Conservation (phyloP, 106 monocot species). For the Platanthera zijinensis region DNA sequence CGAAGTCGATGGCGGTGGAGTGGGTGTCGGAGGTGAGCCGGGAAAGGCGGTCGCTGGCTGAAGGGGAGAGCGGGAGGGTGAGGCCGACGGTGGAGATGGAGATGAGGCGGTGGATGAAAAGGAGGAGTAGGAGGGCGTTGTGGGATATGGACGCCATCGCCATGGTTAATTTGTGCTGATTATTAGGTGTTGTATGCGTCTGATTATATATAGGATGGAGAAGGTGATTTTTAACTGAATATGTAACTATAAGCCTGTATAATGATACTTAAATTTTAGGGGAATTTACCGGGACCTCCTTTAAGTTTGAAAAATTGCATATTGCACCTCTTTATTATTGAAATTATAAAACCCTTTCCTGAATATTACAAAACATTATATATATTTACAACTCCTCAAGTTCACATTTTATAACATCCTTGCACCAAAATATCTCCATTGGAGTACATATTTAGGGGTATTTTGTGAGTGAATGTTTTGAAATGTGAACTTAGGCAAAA, state of each 20-base stretch:
- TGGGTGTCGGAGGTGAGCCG: slow-evolving; percentile 27
- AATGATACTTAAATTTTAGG: background rate
- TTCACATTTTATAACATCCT: too few species aligned
- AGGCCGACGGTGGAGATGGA: slow-evolving; percentile 53
- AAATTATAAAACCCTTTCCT: too few species aligned
- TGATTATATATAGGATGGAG: background rate
- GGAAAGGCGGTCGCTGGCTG: slow-evolving; percentile 16
- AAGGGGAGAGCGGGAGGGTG: slow-evolving; percentile 17
- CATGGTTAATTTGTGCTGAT: slow-evolving; percentile 10
- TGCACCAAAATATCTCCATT: too few species aligned
- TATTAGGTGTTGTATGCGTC: too few species aligned
- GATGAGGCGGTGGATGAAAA: slow-evolving; percentile 40
- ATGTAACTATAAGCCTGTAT: background rate
- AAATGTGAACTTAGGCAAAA: too few species aligned
- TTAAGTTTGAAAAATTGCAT: slow-evolving; percentile 1
- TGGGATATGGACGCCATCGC: slow-evolving; percentile 32
- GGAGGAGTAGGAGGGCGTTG: slow-evolving; percentile 21
- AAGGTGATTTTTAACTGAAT: background rate
- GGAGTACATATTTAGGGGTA: too few species aligned
- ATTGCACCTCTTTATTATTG: too few species aligned
- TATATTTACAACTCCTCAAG: too few species aligned
- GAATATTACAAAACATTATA: too few species aligned
- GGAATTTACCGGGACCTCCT: background rate
- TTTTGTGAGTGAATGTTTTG: too few species aligned
- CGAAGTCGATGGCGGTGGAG: slow-evolving; percentile 45